Conservation (phyloP, 176 grass and related monocot genomes). For the Areca catechu region DNA sequence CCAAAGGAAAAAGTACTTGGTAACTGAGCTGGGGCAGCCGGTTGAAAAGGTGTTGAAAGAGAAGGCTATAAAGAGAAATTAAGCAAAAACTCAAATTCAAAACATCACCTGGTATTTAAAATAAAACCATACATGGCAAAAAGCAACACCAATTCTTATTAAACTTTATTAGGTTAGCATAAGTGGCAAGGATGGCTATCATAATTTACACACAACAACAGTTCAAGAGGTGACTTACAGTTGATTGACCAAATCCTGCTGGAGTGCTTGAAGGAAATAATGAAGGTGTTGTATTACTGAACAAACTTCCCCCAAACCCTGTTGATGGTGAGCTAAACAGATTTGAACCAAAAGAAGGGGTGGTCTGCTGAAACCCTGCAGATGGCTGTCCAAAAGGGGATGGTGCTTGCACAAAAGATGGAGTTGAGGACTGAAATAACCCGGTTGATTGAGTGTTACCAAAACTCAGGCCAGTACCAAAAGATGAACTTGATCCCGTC, state of each 20-base stretch:
- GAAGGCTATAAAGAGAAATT: slow-evolving; percentile 16
- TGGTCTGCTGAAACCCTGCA: slow-evolving; percentile 33
- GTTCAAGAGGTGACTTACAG: slow-evolving; percentile 21
- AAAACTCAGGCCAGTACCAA: slow-evolving; percentile 29
- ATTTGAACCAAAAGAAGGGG: slow-evolving; percentile 44
- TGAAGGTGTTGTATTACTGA: slow-evolving; percentile 37
- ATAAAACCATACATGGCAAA: slow-evolving; percentile 5
- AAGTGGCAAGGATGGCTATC: not conserved
- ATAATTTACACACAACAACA: not conserved
- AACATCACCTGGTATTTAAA: not conserved
- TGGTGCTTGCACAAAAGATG: slow-evolving; percentile 30
- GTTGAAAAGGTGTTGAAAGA: slow-evolving; percentile 33
- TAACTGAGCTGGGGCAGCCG: slow-evolving; percentile 34
- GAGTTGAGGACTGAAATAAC: slow-evolving; percentile 37
- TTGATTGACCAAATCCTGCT: slow-evolving; percentile 14
- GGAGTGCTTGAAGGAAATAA: slow-evolving; percentile 35
- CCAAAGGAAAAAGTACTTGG: slow-evolving; percentile 49
- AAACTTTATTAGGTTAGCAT: not conserved
- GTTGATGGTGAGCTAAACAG: slow-evolving; percentile 35
- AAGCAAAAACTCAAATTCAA: slow-evolving; percentile 5
- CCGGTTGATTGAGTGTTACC: slow-evolving; percentile 56
- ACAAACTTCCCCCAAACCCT: slow-evolving; percentile 41
- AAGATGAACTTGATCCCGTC: slow-evolving; percentile 24
- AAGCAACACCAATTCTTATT: not conserved
- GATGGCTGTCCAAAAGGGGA: slow-evolving; percentile 34